Evolutionary conservation across 2,329 filamentous ascomycete genomes (phyloP).

Genomic region (Rutstroemia sp.): DNA sequence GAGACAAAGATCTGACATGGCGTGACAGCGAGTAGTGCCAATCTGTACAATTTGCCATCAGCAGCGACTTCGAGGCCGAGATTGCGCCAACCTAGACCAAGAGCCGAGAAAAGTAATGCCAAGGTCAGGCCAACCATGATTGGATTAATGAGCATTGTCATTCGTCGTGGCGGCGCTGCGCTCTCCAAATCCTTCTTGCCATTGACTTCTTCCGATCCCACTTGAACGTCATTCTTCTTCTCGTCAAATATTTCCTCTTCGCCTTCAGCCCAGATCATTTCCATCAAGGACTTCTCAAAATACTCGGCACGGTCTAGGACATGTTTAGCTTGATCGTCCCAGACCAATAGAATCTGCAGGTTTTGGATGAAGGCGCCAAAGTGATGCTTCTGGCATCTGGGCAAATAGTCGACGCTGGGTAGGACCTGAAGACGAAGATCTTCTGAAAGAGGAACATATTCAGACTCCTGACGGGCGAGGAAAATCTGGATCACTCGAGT

Average conservation of each 20-base stretch:
- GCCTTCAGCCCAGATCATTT: constrained; percentile 48
- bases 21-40: constrained; percentile 57
- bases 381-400: constrained; percentile 55
- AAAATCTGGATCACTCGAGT: constrained; percentile 57
- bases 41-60: constrained; percentile 51
- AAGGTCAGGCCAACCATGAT: constrained; percentile 61
- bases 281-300: constrained; percentile 47
- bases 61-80: constrained; percentile 61
- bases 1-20: constrained; percentile 75
- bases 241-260: constrained; percentile 29
- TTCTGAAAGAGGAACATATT: constrained; percentile 50
- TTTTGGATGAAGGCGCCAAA: constrained; percentile 59
- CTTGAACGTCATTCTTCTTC: constrained; percentile 16
- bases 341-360: constrained; percentile 50
- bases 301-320: constrained; percentile 43
- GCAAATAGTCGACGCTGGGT: constrained; percentile 47
- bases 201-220: constrained; percentile 21
- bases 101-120: constrained; percentile 53
- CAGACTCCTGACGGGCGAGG: constrained; percentile 38
- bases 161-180: constrained; percentile 30
- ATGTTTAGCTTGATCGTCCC: constrained; percentile 54
- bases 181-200: neutral
- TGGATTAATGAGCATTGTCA: constrained; percentile 51
- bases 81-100: constrained; percentile 64
- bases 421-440: constrained; percentile 57